Evolutionary conservation across 2,329 filamentous ascomycete genomes (phyloP), one percentile per base, ranked within the genome.

Genomic region (Akanthomyces dipterigenus): DNA sequence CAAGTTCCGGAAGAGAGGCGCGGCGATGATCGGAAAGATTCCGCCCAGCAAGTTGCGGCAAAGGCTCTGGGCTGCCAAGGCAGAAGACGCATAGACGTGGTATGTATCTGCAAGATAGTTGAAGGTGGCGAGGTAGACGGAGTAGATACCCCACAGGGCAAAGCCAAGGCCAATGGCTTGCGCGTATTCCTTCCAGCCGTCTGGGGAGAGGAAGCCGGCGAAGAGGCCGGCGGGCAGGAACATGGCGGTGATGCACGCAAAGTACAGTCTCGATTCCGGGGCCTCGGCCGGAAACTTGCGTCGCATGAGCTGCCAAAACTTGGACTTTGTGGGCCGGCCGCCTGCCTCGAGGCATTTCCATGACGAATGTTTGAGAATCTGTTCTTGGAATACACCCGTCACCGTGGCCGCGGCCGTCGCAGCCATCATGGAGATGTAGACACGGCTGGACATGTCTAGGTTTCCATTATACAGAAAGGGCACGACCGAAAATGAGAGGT

Each of bases 51-150:
- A 78, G 70, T 96, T 97, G 12, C 93, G 84, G 68, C 90, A 93
- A 71, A 90, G 96, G 18, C 85, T 89, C 76, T 96, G 91, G 1
- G 92, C 91, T 0, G 93, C 93, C 6, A 96, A 77, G 0, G 93
- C 92, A 1, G 90, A 95, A 43, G 88, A 91, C 0, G 93, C 91
- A 68, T 93, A 96, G 2, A 83, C 80, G 70, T 92, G 88, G 72
- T 96, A 97, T 1, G 88, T 88, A 70, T 97, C 93, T 22, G 92
- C 91, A 1, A 97, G 81, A 67, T 96, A 97, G 71, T 97, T 97
- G 77, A 97, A 96, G 0, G 91, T 90, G 3, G 92, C 88, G 1
- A 97, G 81, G 70, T 96, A 96, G 40, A 97, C 86, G 45, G 85
- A 88, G 72, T 91, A 93, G 65, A 97, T 96, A 31, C 93, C 88